Percentiles rank a stretch among this genome's conserved stretches.
Conservation (phyloP, 164 flowering plant species). For the Dillenia turbinata region DNA sequence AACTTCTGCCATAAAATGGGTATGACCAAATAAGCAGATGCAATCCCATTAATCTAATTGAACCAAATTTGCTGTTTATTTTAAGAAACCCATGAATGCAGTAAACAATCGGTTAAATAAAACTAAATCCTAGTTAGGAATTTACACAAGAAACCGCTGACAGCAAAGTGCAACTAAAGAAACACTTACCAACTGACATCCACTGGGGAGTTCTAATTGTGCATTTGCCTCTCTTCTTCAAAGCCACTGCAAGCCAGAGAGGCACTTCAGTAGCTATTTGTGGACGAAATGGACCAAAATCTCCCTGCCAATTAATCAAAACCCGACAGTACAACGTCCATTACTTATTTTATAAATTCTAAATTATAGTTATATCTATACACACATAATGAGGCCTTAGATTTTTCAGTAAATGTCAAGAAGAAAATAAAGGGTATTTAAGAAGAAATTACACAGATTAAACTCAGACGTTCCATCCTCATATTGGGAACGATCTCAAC, state of each 20-base stretch:
- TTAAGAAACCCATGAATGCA: too few relatives aligned
- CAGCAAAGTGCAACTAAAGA: not conserved
- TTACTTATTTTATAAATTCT: not conserved
- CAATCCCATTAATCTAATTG: too few relatives aligned
- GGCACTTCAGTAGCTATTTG: constrained; percentile 72
- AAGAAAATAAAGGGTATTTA: not conserved
- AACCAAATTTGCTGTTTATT: too few relatives aligned
- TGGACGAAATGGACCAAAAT: constrained; percentile 80
- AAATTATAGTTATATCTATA: not conserved
- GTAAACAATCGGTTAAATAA: too few relatives aligned
- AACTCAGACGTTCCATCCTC: constrained; percentile 61
- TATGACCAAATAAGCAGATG: too few relatives aligned
- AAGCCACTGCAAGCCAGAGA: constrained; percentile 78
- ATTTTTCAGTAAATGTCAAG: not conserved
- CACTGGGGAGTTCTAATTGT: constrained; percentile 72
- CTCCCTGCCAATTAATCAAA: constrained; percentile 46
- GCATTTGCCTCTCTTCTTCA: constrained; percentile 93
- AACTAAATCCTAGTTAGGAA: too few relatives aligned
- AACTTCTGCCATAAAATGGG: too few relatives aligned
- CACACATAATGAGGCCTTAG: not conserved
- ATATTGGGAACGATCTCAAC: constrained; percentile 75
- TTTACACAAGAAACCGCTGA: too few relatives aligned
- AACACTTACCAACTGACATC: constrained; percentile 77
- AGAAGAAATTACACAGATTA: constrained; percentile 41
- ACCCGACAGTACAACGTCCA: not conserved